Base-by-base conservation (phyloP, 1,284 basidiomycete species). In the Xerocomus amazonicus region DNA sequence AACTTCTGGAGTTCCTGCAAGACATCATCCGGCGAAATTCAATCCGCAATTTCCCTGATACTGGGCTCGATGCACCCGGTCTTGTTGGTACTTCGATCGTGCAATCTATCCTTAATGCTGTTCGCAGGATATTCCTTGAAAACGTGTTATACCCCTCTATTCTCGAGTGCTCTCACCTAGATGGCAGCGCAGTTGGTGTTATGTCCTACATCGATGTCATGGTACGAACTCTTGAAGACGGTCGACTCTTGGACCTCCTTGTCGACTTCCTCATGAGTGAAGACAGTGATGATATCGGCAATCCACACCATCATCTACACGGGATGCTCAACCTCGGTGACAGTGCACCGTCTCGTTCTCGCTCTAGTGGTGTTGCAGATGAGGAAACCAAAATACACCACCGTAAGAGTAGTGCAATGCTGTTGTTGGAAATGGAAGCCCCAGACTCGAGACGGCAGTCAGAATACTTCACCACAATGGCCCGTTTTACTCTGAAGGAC, bases 121-220 rank as follows among this genome's bases (percentile, higher is more conserved):
- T 96, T 10, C 83, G 87, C 43, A 78, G 82, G n/a, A 88, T 90
- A 36, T 97, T 97, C 69, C 73, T 97, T 27, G 90, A 95, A 69
- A 96, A 95, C 60, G 88, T 97, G 26, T 73, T 97, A 29, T 97
- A 97, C 64, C 93, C 95, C 0, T 92, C 92, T 6, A 82, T 99
- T 43, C 76, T 97, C 44, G 95, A 98, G 65, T 97, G 93, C 69
- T 95, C 93, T 1, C 90, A 92, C 54, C 67, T 75, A 6, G 95
- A 99, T 67, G 95, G 95, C 23, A 97, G 93, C 56, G 90, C 94
- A 0, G 89, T 97, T 1, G 96, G 96, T 2, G 93, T 98, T 45
- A 87, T 98, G 80, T 92, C 89, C n/a, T 98, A 99, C 62, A 85
- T 98, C 54, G 92, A 97, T 54, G 81, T 90, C 60, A 86, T 93